Evolutionary conservation across 2,329 filamentous ascomycete species (phyloP).

Genomic region (Ophiostoma sp.): DNA sequence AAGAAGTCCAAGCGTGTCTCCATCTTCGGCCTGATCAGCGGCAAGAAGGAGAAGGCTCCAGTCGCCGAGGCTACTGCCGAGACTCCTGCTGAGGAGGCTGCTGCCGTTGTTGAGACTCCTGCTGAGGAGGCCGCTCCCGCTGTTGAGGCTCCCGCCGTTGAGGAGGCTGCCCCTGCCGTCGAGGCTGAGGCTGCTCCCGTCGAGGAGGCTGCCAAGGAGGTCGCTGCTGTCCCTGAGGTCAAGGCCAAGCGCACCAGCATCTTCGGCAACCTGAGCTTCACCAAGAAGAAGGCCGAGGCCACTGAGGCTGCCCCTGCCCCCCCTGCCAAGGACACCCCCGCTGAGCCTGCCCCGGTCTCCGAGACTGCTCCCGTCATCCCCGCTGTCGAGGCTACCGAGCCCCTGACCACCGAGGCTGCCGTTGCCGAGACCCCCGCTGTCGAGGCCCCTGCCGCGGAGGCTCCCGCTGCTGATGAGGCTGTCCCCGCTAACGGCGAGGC

Average conservation of each 20-base stretch:
- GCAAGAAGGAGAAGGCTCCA: conserved; percentile 45
- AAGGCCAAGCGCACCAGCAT: conserved; percentile 45
- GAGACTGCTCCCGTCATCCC: conserved; percentile 55
- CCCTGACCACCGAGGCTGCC: conserved; percentile 50
- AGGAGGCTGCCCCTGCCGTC: conserved; percentile 34
- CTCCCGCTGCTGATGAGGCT: conserved; percentile 26
- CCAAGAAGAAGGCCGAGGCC: conserved; percentile 54
- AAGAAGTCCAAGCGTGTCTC: conserved; percentile 60
- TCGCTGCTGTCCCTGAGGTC: conserved; percentile 35
- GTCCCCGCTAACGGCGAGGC: conserved; percentile 48
- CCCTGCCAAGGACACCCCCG: conserved; percentile 41
- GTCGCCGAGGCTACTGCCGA: conserved; percentile 34
- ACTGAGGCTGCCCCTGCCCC: conserved; percentile 40
- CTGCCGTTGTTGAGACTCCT: conserved; percentile 30
- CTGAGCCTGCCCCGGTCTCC: conserved; percentile 40
- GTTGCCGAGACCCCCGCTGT: conserved; percentile 36
- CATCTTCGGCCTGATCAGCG: conserved; percentile 55
- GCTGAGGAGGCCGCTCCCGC: conserved; percentile 32
- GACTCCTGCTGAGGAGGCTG: conserved; percentile 33
- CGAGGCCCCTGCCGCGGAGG: conserved; percentile 35
- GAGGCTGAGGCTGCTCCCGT: conserved; percentile 36
- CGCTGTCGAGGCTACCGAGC: conserved; percentile 52
- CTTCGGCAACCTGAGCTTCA: conserved; percentile 50
- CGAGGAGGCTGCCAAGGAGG: conserved; percentile 35
- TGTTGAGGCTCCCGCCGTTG: conserved; percentile 31